phyloP scores from a whole-genome alignment of 768 basidiomycete species.

The Hysterangium stoloniferum region DNA sequence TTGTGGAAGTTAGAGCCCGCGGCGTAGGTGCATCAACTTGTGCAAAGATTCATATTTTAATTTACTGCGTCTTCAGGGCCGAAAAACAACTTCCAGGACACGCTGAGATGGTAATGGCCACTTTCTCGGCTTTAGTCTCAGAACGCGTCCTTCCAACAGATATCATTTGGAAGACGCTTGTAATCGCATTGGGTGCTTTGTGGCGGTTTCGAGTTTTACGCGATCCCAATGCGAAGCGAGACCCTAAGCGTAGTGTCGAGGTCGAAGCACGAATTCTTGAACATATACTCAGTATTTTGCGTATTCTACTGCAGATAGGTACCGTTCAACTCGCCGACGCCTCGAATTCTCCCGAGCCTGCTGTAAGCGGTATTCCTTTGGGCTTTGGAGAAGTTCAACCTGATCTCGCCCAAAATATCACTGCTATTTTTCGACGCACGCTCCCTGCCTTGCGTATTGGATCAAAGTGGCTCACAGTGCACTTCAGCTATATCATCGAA shows the following conservation, averaged over 20 bases:
- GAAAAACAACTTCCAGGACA: conserved; percentile 40
- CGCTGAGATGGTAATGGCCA: conserved; percentile 39
- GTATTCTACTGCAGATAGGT: conserved; percentile 58
- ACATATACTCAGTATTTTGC: conserved; percentile 61
- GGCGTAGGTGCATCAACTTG: conserved; percentile 39
- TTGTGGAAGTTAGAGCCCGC: conserved; percentile 51
- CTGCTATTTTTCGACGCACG: conserved; percentile 76
- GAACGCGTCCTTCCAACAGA: conserved; percentile 69
- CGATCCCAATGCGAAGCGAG: conserved; percentile 21
- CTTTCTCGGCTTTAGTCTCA: conserved; percentile 54
- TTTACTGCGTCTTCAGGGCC: conserved; percentile 30
- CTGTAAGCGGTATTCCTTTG: conserved; percentile 28
- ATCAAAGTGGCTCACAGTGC: conserved; percentile 81
- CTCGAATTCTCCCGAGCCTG: conserved; percentile 15
- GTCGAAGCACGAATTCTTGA: conserved; percentile 60
- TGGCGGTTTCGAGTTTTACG: conserved; percentile 81
- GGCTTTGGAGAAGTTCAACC: conserved; percentile 38
- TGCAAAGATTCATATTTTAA: conserved; percentile 8
- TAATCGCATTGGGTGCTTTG: conserved; percentile 71
- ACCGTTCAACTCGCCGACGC: conserved; percentile 50
- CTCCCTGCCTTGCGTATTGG: conserved; percentile 82
- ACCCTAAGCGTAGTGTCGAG: conserved; percentile 21
- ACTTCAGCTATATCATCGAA: conserved; percentile 58
- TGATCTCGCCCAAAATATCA: conserved; percentile 74
- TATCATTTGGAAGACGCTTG: conserved; percentile 63